Evolutionary conservation across 2,329 filamentous ascomycete genomes (phyloP), one percentile per base, ranked within the genome.

Genomic region (Periconia macrospinosa): DNA sequence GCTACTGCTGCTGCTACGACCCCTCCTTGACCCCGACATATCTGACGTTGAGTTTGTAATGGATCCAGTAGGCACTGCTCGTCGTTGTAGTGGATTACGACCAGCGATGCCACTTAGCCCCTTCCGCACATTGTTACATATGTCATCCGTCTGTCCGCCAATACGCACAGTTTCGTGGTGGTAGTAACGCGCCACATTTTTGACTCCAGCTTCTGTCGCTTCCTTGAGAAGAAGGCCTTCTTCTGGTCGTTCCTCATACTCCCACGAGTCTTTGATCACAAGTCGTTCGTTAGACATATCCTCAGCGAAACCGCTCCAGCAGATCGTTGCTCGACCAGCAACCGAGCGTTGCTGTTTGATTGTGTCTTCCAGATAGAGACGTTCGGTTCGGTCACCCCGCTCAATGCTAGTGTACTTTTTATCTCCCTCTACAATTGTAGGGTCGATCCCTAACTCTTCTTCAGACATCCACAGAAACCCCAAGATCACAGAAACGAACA

Each of bases 381-480:
- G 18, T 33, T 46, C 33, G 2, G 27, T 46, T 13, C 20, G 42
- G 23, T 43, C 42, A 51, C 41, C 43, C 15, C 43, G 49, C 33
- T 27, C n/a, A 41, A 51, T 46, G 33, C 33, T 45, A 37, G 43
- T 51, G 18, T 41, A 46, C 41, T 33, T 40, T 41, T 33, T 35
- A 23, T 35, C 30, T n/a, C 41, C 42, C 14, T 30, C 42, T 42
- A n/a, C 74, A 0, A 81, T 75, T 6, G 71, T 79, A 15, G 69
- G 71, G 58, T 81, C 72, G 45, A 78, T 78, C 9, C 76, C 75
- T 50, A 80, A 67, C 41, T 74, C 55, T 49, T 72, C 63, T 23
- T 75, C 58, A 51, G 65, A 67, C 65, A 79, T 78, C 60, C 55
- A 74, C 15, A 78, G 62, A 56, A 75, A 78, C 27, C 70, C 71